Conservation (phyloP, 208 protist species). For the Wallacemonas sp. region DNA sequence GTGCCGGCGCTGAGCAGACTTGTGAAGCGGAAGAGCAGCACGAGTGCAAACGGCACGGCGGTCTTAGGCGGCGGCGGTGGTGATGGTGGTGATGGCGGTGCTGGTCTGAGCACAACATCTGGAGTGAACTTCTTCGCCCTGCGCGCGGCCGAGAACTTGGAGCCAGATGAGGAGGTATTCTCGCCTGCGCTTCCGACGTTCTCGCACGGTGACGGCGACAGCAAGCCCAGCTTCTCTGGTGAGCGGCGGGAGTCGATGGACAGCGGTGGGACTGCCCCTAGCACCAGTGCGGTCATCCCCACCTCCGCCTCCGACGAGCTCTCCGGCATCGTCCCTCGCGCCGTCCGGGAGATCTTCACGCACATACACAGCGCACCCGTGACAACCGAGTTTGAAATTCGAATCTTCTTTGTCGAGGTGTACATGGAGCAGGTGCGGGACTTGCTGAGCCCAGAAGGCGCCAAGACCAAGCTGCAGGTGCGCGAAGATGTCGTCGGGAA, state of each 20-base stretch:
- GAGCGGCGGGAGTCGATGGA: no score
- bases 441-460: constrained; percentile 67
- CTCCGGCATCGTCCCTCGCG: constrained; percentile 92
- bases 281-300: neutral
- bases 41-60: neutral
- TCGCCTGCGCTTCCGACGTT: neutral
- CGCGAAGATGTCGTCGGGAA: constrained; percentile 66
- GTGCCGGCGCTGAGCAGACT: neutral
- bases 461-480: constrained; percentile 38
- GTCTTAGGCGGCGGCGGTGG: neutral
- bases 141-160: neutral
- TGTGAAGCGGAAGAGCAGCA: constrained; percentile 27
- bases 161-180: constrained; percentile 7
- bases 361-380: constrained; percentile 62
- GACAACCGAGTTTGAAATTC: constrained; percentile 92
- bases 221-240: no score
- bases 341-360: constrained; percentile 91
- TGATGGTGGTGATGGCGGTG: neutral
- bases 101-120: neutral
- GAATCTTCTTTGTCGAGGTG: constrained; percentile 96
- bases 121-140: constrained; percentile 3
- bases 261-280: neutral
- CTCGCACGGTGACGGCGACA: constrained; percentile 1
- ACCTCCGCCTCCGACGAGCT: constrained; percentile 11
- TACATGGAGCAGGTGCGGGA: constrained; percentile 98